These are phyloP conservation scores for Dactylellina cionopaga DNA, from an alignment of 2,329 filamentous ascomycete genomes.

Conservation along the genomic window DNA sequence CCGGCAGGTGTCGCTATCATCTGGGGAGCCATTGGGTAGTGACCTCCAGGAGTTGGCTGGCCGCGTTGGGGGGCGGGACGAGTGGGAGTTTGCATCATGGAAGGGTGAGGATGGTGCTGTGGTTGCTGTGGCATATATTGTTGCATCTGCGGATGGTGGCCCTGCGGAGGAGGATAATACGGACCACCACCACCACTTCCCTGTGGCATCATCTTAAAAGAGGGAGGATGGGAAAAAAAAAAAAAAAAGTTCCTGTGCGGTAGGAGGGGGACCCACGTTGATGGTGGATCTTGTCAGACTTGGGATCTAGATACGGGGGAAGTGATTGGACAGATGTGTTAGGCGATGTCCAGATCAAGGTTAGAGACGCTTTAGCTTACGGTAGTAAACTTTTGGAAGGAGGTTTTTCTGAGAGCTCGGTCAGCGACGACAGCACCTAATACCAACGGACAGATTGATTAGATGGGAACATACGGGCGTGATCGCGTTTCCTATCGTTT, in stretches of 20 bases:
- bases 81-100: conserved; percentile 42
- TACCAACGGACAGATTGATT: not conserved
- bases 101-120: conserved; percentile 26
- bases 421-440: not conserved
- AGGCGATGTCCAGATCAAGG: conserved; percentile 45
- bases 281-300: conserved; percentile 51
- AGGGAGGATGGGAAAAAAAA: not conserved
- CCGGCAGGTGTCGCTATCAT: conserved; percentile 35
- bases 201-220: conserved; percentile 48
- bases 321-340: conserved; percentile 42
- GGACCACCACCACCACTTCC: no score
- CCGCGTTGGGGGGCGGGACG: conserved; percentile 28
- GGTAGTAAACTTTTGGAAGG: conserved; percentile 31
- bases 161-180: conserved; percentile 25
- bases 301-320: conserved; percentile 22
- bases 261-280: conserved; percentile 36
- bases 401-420: conserved; percentile 27
- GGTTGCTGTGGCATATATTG: conserved; percentile 48
- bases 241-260: conserved; percentile 16
- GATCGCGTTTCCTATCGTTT: not conserved
- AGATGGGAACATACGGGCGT: not conserved
- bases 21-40: conserved; percentile 43
- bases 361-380: conserved; percentile 20
- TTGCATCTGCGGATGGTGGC: conserved; percentile 30
- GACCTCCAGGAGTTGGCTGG: conserved; percentile 28